Conservation (phyloP, 78 protist species). For the Andalucia godoyi region DNA sequence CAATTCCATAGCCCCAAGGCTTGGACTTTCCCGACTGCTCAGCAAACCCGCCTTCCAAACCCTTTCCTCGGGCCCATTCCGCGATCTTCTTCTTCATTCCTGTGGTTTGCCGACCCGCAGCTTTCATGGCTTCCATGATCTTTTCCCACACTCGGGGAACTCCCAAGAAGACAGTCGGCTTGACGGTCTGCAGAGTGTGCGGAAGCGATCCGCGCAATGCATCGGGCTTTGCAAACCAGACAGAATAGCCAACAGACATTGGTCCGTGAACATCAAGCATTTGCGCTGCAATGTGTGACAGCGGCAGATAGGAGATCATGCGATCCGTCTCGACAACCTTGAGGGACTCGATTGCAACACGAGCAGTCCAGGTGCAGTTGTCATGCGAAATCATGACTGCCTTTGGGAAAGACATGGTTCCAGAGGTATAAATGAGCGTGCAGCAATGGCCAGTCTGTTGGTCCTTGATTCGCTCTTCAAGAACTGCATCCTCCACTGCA, state of each 20-base stretch:
- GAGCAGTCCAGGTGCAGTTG: neutral
- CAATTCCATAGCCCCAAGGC: too few relatives aligned
- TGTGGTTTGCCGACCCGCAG: too few relatives aligned
- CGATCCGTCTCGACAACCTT: neutral
- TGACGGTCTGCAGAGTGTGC: conserved; percentile 36
- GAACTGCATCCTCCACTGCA: too few relatives aligned
- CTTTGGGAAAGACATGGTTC: conserved; percentile 21
- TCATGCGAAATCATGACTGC: conserved; percentile 47
- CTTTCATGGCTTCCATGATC: conserved; percentile 45
- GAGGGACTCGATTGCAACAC: neutral
- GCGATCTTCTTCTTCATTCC: too few relatives aligned
- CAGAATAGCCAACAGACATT: conserved; percentile 22
- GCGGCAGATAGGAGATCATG: conserved; percentile 60
- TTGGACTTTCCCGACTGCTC: too few relatives aligned
- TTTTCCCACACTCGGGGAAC: conserved; percentile 88
- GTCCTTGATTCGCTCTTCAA: too few relatives aligned
- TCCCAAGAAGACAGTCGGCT: conserved; percentile 66
- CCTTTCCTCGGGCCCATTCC: too few relatives aligned
- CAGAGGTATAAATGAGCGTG: conserved; percentile 6
- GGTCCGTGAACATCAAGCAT: conserved; percentile 52
- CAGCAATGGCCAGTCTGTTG: too few relatives aligned
- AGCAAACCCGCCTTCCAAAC: too few relatives aligned
- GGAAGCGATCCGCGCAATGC: conserved; percentile 44
- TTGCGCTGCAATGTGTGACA: conserved; percentile 71
- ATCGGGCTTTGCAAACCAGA: conserved; percentile 52